Conservation (phyloP, 371 early-diverging fungal genomes). For the Lichtheimia ornata region DNA sequence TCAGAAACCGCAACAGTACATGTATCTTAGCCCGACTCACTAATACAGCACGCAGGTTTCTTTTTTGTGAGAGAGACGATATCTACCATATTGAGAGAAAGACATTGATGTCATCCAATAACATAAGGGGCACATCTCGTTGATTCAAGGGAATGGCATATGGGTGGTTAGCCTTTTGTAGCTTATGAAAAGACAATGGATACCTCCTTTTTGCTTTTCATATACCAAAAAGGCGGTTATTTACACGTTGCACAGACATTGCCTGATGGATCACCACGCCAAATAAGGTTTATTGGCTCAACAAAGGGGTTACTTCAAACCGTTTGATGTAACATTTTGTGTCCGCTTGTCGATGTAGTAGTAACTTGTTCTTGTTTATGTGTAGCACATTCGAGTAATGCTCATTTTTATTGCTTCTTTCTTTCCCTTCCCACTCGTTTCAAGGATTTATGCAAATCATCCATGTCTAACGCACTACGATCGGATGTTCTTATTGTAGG, state of each 20-base stretch:
- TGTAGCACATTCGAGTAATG: background rate
- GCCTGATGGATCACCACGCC: constrained; percentile 6
- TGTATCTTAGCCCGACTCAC: no score
- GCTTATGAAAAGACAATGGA: no score
- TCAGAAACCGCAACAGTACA: no score
- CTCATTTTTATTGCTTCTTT: constrained; percentile 14
- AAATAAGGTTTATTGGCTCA: background rate
- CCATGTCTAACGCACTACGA: constrained; percentile 16
- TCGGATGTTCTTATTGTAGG: constrained; percentile 43
- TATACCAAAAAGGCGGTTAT: constrained; percentile 1
- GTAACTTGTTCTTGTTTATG: constrained; percentile 8
- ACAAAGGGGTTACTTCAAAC: background rate
- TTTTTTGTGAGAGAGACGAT: no score
- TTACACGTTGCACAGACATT: constrained; percentile 3
- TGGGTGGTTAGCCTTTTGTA: no score
- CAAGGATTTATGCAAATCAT: constrained; percentile 8
- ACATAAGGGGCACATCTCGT: no score
- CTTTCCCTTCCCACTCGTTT: constrained; percentile 13
- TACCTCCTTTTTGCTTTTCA: background rate
- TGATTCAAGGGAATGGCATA: background rate
- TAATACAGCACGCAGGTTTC: no score
- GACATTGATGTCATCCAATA: no score
- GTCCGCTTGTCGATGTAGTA: background rate
- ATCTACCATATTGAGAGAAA: no score
- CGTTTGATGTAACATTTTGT: background rate